A percentile compares a stretch with the other conserved stretches of the same genome.
These are phyloP conservation scores for Saturnispora sanitii DNA, from an alignment of 805 yeast genomes.

Conservation along the genomic window DNA sequence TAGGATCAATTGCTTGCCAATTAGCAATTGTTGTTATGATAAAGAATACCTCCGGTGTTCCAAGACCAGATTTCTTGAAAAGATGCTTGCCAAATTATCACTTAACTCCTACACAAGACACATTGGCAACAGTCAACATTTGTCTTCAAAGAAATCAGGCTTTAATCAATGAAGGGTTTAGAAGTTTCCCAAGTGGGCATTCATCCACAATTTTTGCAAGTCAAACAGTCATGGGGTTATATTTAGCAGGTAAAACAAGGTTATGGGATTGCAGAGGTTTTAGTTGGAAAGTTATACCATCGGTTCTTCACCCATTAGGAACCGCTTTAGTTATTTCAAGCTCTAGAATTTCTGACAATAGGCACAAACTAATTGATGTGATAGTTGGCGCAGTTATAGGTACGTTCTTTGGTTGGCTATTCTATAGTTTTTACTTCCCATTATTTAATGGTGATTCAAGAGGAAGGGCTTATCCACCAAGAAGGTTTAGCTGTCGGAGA, in stretches of 20 bases:
- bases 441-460: constrained; percentile 22
- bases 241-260: constrained; percentile 24
- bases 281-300: constrained; percentile 25
- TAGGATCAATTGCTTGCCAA: constrained; percentile 32
- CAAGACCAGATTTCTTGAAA: constrained; percentile 34
- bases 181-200: constrained; percentile 53
- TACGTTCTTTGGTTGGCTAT: constrained; percentile 22
- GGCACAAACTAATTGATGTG: constrained; percentile 35
- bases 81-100: constrained; percentile 36
- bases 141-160: constrained; percentile 32
- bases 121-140: constrained; percentile 35
- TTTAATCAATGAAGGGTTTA: constrained; percentile 39
- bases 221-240: constrained; percentile 28
- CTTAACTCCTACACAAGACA: constrained; percentile 22
- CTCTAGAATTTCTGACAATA: constrained; percentile 39
- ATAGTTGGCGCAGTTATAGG: constrained; percentile 33
- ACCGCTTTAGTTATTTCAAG: constrained; percentile 29
- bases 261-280: constrained; percentile 27
- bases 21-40: constrained; percentile 32
- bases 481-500: constrained; percentile 23
- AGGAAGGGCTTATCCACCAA: constrained; percentile 35
- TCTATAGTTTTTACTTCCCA: constrained; percentile 32
- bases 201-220: constrained; percentile 43
- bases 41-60: constrained; percentile 36
- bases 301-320: constrained; percentile 27